Evolutionary conservation across 345 rosid species (phyloP).

Genomic region (Camelina neglecta): DNA sequence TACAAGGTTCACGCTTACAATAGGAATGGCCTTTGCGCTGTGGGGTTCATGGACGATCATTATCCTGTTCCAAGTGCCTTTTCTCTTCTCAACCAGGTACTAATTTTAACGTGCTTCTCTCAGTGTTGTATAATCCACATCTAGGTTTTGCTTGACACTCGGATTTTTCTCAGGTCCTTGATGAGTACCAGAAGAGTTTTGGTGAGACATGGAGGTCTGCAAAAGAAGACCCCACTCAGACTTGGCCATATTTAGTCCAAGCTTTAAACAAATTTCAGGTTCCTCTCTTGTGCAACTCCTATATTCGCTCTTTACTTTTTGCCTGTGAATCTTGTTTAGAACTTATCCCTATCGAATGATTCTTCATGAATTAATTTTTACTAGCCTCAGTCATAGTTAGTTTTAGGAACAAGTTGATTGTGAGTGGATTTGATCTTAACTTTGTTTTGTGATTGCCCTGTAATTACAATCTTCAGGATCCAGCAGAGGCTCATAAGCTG

Average conservation of each 20-base stretch:
- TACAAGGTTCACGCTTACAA: slow-evolving; percentile 94
- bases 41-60: slow-evolving; percentile 54
- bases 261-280: slow-evolving; percentile 90
- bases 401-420: background rate
- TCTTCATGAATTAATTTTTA: background rate
- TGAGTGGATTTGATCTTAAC: slow-evolving; percentile 3
- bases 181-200: slow-evolving; percentile 90
- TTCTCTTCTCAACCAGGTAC: too few relatives aligned
- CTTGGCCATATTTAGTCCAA: slow-evolving; percentile 85
- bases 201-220: slow-evolving; percentile 86
- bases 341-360: background rate
- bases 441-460: slow-evolving; percentile 13
- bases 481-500: slow-evolving; percentile 96
- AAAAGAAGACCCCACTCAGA: slow-evolving; percentile 61
- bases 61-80: too few relatives aligned
- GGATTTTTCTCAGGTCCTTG: slow-evolving; percentile 61
- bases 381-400: background rate
- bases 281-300: slow-evolving; percentile 15
- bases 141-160: slow-evolving; percentile 10
- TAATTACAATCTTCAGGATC: slow-evolving; percentile 65
- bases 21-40: slow-evolving; percentile 80
- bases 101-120: too few relatives aligned
- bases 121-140: too few relatives aligned
- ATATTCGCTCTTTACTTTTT: background rate
- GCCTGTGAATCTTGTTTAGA: background rate